Conservation (phyloP, 495 filamentous ascomycete genomes). For the Hypoxylon perforatum region DNA sequence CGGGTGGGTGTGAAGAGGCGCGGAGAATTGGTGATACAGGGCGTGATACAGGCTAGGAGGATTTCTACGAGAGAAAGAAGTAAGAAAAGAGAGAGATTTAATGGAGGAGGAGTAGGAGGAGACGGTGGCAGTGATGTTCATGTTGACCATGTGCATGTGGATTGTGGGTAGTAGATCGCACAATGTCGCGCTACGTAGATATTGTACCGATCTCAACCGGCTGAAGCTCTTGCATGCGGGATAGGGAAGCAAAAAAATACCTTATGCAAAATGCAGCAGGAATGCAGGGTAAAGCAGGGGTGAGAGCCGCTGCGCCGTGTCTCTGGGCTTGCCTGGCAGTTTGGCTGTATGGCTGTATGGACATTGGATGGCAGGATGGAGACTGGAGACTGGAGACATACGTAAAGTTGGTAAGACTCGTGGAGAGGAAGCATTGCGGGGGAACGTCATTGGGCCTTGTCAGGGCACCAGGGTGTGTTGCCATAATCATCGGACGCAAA, state of each 20-base stretch:
- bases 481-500: slow-evolving; percentile 27
- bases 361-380: no score
- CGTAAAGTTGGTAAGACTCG: slow-evolving; percentile 21
- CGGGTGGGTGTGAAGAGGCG: slow-evolving; percentile 12
- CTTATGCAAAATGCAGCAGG: slow-evolving; percentile 30
- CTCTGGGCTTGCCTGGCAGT: slow-evolving; percentile 15
- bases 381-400: not conserved
- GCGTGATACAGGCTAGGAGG: slow-evolving; percentile 7
- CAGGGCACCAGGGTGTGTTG: no score
- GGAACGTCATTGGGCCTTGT: slow-evolving; percentile 21
- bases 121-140: slow-evolving; percentile 35
- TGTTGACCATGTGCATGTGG: slow-evolving; percentile 16
- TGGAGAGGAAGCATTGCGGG: slow-evolving; percentile 33
- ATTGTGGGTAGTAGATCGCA: slow-evolving; percentile 23
- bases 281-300: slow-evolving; percentile 23
- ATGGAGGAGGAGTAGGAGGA: slow-evolving; percentile 13
- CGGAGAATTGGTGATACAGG: slow-evolving; percentile 12
- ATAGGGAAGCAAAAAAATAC: not conserved
- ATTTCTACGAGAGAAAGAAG: slow-evolving; percentile 19
- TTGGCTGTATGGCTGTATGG: no score
- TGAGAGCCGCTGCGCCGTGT: slow-evolving; percentile 33
- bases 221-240: slow-evolving; percentile 34
- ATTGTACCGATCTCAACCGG: slow-evolving; percentile 39
- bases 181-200: slow-evolving; percentile 35
- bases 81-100: slow-evolving; percentile 29